Evolutionary conservation across 75 land plant genomes (phyloP).

Genomic region (Selaginella tamariscina): DNA sequence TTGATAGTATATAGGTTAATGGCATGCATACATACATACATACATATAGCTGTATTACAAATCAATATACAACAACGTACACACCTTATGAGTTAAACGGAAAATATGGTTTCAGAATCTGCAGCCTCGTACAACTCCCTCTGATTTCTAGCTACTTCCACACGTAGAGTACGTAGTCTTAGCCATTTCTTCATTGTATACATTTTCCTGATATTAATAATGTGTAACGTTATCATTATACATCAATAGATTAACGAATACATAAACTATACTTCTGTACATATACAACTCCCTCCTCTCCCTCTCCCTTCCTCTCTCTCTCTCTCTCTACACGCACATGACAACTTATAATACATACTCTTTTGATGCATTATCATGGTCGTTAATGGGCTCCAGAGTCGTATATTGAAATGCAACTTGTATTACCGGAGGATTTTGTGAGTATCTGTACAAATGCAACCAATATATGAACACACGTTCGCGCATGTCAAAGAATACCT

Average conservation of each 20-base stretch:
- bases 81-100: constrained; percentile 91
- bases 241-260: too few relatives aligned
- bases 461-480: constrained; percentile 6
- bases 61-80: too few relatives aligned
- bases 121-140: constrained; percentile 77
- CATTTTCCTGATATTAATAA: constrained; percentile 30
- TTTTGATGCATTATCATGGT: background rate
- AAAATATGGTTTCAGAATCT: constrained; percentile 75
- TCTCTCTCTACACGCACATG: too few relatives aligned
- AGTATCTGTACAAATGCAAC: constrained; percentile 35
- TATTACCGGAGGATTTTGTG: constrained; percentile 54
- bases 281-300: too few relatives aligned
- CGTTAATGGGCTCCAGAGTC: constrained; percentile 49
- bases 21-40: too few relatives aligned
- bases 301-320: too few relatives aligned
- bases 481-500: constrained; percentile 40
- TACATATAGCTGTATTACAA: too few relatives aligned
- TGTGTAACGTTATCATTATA: too few relatives aligned
- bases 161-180: constrained; percentile 67
- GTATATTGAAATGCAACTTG: constrained; percentile 96
- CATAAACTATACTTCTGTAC: too few relatives aligned
- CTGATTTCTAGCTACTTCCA: constrained; percentile 44
- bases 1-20: too few relatives aligned
- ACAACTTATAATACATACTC: background rate
- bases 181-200: constrained; percentile 50